Conservation (phyloP, 129 eudicot genomes). For the Oenanthe sinensis region DNA sequence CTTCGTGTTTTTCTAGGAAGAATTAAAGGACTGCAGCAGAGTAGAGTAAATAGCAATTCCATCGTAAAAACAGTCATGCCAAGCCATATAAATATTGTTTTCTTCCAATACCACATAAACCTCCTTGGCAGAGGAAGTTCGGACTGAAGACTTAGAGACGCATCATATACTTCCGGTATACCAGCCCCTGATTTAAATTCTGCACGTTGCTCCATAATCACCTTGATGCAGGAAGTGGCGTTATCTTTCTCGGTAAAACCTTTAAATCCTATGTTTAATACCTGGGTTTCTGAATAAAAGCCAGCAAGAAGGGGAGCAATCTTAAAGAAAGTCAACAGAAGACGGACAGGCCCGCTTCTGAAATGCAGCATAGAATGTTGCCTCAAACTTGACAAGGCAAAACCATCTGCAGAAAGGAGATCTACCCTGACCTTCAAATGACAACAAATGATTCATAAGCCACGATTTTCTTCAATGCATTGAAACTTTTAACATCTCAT, state of each 20-base stretch:
- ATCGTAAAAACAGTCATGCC: constrained; percentile 38
- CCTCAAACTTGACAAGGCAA: constrained; percentile 47
- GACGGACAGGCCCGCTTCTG: constrained; percentile 65
- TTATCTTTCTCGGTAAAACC: constrained; percentile 42
- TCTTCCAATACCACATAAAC: constrained; percentile 77
- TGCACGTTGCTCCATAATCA: constrained; percentile 69
- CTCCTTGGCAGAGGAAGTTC: constrained; percentile 66
- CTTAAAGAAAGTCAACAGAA: constrained; percentile 53
- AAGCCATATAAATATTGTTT: constrained; percentile 57
- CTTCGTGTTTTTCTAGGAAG: constrained; percentile 42
- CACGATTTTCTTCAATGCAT: neutral
- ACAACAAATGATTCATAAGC: neutral
- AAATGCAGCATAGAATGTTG: constrained; percentile 67
- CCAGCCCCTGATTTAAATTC: constrained; percentile 54
- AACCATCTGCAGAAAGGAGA: constrained; percentile 48
- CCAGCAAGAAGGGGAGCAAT: constrained; percentile 67
- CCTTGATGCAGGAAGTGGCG: constrained; percentile 58
- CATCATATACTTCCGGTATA: constrained; percentile 66
- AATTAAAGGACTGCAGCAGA: constrained; percentile 64
- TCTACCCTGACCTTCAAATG: constrained; percentile 69
- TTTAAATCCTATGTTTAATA: constrained; percentile 36
- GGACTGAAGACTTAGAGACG: constrained; percentile 50
- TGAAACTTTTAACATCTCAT: neutral
- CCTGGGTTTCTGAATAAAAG: constrained; percentile 69
- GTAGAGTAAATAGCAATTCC: constrained; percentile 48